Base-by-base conservation (phyloP, 305 asterid genomes). In the Nicotiana rustica region DNA sequence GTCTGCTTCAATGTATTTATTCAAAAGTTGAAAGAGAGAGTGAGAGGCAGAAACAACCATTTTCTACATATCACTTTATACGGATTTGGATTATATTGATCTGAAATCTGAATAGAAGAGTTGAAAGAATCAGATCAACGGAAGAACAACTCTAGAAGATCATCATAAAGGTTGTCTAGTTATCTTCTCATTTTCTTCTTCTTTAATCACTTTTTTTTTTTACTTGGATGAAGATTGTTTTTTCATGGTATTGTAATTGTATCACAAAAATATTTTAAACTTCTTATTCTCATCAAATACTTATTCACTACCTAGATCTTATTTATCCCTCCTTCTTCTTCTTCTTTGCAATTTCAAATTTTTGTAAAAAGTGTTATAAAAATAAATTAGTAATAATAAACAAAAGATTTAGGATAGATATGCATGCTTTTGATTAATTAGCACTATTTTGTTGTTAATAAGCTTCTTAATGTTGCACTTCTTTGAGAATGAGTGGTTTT, bases 1-100 rank as follows among this genome's bases (percentile, higher is more conserved):
- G 88, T 86, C 89, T 88, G 83, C 86, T 77, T 67, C 75, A 77
- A 66, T 80, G 85, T 84, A 81, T 47, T 52, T 10, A 10, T 81
- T 85, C 79, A 81, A 73, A 85, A 84, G 87, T 83, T 84, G 85
- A 68, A 82, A 70, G 78, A 83, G 61, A 81, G 84, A 8, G 49
- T 78, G 85, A 86, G 81, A 75, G 52, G 12, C 15, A 18, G n/a
- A 62, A n/a, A 31, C 1, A 52, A 25, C 5, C 35, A 9, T 25
- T 25, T n/a, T 61, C 47, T 66, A 44, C 17, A 1, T 19, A 13
- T 15, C 59, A n/a, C 6, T 76, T 78, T 67, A 71, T 67, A 82
- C 77, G 59, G 81, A 76, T 17, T 68, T 77, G 13, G 77, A 78
- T 41, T 36, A 35, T 35, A 35, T 73, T 66, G 79, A 73, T 47